Evolutionary conservation across 768 basidiomycete genomes (phyloP), one percentile per base, ranked within the genome.

Genomic region (Russula lepida): DNA sequence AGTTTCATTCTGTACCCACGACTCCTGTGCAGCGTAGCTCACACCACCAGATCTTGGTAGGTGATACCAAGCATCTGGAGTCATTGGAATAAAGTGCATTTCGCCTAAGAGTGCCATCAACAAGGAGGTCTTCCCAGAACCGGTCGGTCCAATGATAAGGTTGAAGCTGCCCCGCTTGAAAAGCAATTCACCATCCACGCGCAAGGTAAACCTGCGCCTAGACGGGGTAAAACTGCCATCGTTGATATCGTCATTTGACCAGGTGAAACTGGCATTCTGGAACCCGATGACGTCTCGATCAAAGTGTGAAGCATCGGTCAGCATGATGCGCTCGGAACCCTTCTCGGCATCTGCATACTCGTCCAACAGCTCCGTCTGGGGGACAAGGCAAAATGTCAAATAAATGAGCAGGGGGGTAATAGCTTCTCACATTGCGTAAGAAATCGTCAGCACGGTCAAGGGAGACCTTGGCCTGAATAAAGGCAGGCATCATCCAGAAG

Each of bases 1-100:
- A 0, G 87, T 89, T 60, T 86, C 87, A 64, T 90, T 92, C 70
- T 85, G 81, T 2, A 92, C 84, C 89, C 89, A 95, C 4, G 87
- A 84, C 69, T 92, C 89, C 70, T 95, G 91, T 3, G 86, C 85
- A 6, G 86, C 86, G 69, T 89, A 92, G 2, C 89, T 84, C 41
- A 94, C 79, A 6, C 90, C 89, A 1, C 78, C 78, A 4, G 73
- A 74, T 3, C 88, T 76, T 27, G 90, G 89, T 6, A 92, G 79
- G 63, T 81, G 83, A 71, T 79, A 88, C 79, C 81, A 86, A 0
- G 87, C 83, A 46, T 80, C 78, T 1, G 79, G 74, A 9, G 73
- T 69, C 8, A 74, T 73, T 2, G 78, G 80, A 11, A 78, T 71
- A 67, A 82, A 84, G 69, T 87, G 84, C 83, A 89, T 82, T 71